Percentiles rank a stretch among this genome's conserved stretches.
Evolutionary conservation across 2,329 filamentous ascomycete species (phyloP).

Genomic region (Fusarium decemcellulare): DNA sequence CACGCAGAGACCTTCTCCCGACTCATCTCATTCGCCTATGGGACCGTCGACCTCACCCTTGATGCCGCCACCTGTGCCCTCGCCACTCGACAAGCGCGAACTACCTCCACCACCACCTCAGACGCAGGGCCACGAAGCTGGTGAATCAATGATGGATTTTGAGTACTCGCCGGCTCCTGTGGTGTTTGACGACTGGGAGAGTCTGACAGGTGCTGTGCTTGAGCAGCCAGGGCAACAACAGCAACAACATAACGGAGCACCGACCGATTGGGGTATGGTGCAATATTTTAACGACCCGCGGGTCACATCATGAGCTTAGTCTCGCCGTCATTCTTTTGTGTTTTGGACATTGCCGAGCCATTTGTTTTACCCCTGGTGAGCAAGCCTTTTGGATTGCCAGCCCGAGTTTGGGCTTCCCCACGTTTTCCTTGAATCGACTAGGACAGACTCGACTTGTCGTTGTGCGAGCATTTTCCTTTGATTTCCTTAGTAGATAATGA

Average conservation of each 20-base stretch:
- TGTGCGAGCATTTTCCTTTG: conserved; percentile 41
- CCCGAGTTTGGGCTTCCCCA: conserved; percentile 26
- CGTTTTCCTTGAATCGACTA: conserved; percentile 37
- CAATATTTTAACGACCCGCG: conserved; percentile 53
- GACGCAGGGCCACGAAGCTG: conserved; percentile 36
- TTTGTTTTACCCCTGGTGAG: conserved; percentile 24
- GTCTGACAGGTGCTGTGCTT: conserved; percentile 52
- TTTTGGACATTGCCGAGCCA: conserved; percentile 39
- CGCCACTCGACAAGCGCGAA: conserved; percentile 54
- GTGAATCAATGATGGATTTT: conserved; percentile 59
- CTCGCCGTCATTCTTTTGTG: conserved; percentile 32
- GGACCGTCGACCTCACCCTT: conserved; percentile 51
- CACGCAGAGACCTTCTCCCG: conserved; percentile 49
- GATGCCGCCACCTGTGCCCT: conserved; percentile 47
- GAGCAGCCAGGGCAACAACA: conserved; percentile 49
- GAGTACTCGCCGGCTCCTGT: conserved; percentile 57
- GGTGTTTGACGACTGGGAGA: conserved; percentile 60
- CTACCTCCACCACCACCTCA: conserved; percentile 52
- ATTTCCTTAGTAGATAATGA: conserved; percentile 51
- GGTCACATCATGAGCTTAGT: conserved; percentile 47
- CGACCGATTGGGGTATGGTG: conserved; percentile 52
- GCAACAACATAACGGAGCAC: conserved; percentile 33
- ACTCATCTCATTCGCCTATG: conserved; percentile 51
- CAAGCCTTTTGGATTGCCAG: not conserved
- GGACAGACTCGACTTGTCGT: conserved; percentile 23